Conservation (phyloP, 164 flowering plant species). For the Vitis amurensis region DNA sequence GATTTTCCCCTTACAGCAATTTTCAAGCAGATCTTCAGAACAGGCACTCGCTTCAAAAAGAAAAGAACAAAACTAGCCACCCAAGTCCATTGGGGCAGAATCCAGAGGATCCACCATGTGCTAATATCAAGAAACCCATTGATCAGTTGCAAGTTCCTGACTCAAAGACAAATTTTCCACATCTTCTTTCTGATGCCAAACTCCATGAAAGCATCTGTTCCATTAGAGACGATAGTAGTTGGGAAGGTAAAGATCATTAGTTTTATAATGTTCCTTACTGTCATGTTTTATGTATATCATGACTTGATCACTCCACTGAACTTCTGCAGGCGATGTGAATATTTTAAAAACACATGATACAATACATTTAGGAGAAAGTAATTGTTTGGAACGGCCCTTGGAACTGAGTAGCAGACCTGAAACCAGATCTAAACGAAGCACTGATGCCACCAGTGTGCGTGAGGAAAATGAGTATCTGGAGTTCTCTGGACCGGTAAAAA, state of each 20-base stretch:
- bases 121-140: background rate
- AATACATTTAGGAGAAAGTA: background rate
- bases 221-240: background rate
- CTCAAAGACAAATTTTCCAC: background rate
- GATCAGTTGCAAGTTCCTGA: slow-evolving; percentile 3
- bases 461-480: slow-evolving; percentile 3
- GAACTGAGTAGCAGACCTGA: background rate
- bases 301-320: background rate
- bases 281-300: background rate
- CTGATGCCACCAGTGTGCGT: background rate
- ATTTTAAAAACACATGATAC: background rate
- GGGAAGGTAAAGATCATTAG: slow-evolving; percentile 4
- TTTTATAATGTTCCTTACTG: background rate
- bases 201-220: slow-evolving; percentile 1
- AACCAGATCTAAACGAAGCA: background rate
- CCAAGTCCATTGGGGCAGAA: slow-evolving; percentile 1
- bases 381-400: slow-evolving; percentile 1
- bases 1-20: slow-evolving; percentile 9
- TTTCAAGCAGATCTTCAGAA: background rate
- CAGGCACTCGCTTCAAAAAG: slow-evolving; percentile 5
- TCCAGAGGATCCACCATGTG: slow-evolving; percentile 2
- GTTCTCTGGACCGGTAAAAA: slow-evolving; percentile 10
- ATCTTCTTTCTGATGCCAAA: background rate
- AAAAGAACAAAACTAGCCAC: slow-evolving; percentile 2
- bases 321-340: slow-evolving; percentile 7